Evolutionary conservation across 768 basidiomycete species (phyloP).

Genomic region (Strobilomyces confusus): DNA sequence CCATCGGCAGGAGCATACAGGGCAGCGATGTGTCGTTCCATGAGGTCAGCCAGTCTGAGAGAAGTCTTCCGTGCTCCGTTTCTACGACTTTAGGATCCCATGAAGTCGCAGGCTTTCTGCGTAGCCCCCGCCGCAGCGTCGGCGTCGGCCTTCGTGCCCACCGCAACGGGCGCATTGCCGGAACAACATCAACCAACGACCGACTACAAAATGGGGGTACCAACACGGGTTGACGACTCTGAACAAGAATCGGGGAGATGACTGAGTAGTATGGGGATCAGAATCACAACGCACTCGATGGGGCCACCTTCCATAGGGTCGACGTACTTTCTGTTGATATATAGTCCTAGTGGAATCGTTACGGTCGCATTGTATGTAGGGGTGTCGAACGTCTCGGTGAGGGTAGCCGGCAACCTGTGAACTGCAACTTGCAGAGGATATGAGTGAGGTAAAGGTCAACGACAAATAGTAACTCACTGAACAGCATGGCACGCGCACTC

Average conservation of each 20-base stretch:
- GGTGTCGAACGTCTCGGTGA: constrained; percentile 49
- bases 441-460: not conserved
- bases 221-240: constrained; percentile 55
- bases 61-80: constrained; percentile 1
- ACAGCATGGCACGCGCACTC: no score
- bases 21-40: constrained; percentile 9
- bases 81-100: constrained; percentile 9
- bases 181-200: constrained; percentile 19
- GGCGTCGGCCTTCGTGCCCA: constrained; percentile 6
- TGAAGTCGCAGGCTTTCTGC: constrained; percentile 2
- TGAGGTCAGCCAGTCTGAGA: constrained; percentile 8
- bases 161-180: constrained; percentile 9
- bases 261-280: not conserved
- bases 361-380: constrained; percentile 53
- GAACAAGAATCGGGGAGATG: constrained; percentile 4
- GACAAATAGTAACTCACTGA: not conserved
- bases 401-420: constrained; percentile 35
- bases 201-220: constrained; percentile 8
- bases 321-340: constrained; percentile 54
- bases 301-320: constrained; percentile 49
- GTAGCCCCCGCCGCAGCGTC: constrained; percentile 6
- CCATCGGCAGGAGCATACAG: constrained; percentile 7
- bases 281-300: constrained; percentile 51
- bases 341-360: constrained; percentile 59
- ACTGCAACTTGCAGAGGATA: not conserved